Evolutionary conservation across 305 asterid species (phyloP).

Genomic region (Fraxinus ornus): DNA sequence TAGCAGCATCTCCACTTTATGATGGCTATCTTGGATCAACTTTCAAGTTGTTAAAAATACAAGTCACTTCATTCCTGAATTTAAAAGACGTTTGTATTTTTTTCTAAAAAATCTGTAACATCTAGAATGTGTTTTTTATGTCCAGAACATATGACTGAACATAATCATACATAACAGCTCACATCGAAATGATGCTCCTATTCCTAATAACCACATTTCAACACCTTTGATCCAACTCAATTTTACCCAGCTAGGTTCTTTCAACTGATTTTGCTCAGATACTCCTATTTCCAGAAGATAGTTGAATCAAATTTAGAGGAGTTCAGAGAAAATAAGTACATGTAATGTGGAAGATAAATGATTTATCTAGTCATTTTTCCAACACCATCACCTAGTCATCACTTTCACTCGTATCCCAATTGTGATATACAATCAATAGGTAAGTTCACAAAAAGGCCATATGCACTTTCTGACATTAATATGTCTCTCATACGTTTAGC

Average conservation of each 20-base stretch:
- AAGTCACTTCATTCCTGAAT: background rate
- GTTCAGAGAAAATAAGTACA: background rate
- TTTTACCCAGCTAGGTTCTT: background rate
- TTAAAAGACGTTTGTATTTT: background rate
- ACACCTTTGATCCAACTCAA: background rate
- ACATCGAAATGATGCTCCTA: background rate
- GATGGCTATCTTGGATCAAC: constrained; percentile 1
- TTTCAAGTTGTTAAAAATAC: background rate
- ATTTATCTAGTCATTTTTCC: background rate
- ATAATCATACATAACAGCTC: background rate
- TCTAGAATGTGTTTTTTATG: background rate
- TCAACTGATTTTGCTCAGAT: background rate
- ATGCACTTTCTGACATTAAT: background rate
- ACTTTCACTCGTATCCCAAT: background rate
- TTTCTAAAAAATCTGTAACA: background rate
- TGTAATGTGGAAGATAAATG: background rate
- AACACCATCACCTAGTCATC: background rate
- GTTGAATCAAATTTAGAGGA: background rate
- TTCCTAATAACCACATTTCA: background rate
- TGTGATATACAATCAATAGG: background rate
- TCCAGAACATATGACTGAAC: background rate
- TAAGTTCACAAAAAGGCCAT: background rate
- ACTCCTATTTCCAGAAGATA: background rate
- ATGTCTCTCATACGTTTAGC: background rate
- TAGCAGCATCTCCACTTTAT: background rate